These are phyloP conservation scores for Lachnellula occidentalis DNA, from an alignment of 2,329 filamentous ascomycete species.

Conservation along the genomic window DNA sequence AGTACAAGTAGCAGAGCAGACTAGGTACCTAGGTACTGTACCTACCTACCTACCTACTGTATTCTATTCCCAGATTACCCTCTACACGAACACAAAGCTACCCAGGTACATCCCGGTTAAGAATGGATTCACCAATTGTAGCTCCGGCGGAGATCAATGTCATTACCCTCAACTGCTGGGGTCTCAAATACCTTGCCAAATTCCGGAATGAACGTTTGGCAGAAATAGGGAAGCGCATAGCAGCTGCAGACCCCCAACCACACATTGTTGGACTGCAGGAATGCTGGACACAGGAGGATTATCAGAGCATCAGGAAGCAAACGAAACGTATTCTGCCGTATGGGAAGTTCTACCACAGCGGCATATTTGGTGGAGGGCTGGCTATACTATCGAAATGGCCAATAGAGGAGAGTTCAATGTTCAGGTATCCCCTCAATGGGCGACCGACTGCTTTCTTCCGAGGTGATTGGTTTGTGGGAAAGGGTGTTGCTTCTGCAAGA, in stretches of 20 bases:
- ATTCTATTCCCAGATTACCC: background rate
- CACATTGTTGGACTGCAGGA: conserved; percentile 93
- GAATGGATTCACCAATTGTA: conserved; percentile 34
- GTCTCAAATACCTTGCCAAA: conserved; percentile 79
- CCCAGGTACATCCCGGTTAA: background rate
- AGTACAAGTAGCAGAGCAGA: too few relatives aligned
- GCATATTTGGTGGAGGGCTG: conserved; percentile 83
- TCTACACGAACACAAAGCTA: background rate
- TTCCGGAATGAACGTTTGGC: conserved; percentile 70
- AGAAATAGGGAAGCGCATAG: conserved; percentile 79
- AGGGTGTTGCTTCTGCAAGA: conserved; percentile 80
- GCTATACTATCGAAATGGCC: conserved; percentile 90
- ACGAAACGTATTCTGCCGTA: conserved; percentile 74
- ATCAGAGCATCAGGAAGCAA: conserved; percentile 67
- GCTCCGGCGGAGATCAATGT: conserved; percentile 58
- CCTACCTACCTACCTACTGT: background rate
- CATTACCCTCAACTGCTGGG: conserved; percentile 94
- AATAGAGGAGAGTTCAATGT: conserved; percentile 84
- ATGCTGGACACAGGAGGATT: conserved; percentile 87
- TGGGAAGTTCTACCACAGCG: conserved; percentile 88
- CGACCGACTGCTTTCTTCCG: conserved; percentile 89
- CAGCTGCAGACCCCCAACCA: conserved; percentile 59
- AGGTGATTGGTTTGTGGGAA: conserved; percentile 95
- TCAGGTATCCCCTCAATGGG: conserved; percentile 83
- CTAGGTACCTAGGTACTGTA: too few relatives aligned